phyloP scores from a whole-genome alignment of 192 early-diverging fungal species.

The Entomortierella lignicola region DNA sequence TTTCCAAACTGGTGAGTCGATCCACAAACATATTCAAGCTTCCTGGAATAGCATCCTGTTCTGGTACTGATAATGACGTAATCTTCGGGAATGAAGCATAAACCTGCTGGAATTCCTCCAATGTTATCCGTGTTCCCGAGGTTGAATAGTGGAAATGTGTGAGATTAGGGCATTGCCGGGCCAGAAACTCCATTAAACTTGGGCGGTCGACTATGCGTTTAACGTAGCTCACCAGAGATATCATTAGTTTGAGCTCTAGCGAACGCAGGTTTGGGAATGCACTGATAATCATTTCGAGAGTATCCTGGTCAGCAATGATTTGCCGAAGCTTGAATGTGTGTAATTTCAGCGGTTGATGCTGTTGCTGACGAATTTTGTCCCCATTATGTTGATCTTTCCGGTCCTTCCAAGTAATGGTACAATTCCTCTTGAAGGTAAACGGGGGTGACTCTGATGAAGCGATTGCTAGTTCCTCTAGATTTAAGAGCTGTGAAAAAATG shows the following conservation, averaged over 20 bases:
- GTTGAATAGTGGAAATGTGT: constrained; percentile 1
- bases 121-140: not conserved
- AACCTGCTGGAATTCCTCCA: not conserved
- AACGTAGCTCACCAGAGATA: not conserved
- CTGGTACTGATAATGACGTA: not conserved
- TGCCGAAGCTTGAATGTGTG: not conserved
- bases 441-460: not conserved
- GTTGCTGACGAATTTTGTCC: not conserved
- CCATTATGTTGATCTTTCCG: not conserved
- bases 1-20: constrained; percentile 17
- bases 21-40: not conserved
- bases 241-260: not conserved
- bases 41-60: not conserved
- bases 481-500: not conserved
- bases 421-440: not conserved
- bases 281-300: not conserved
- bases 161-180: not conserved
- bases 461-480: constrained; percentile 3
- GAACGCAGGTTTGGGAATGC: constrained; percentile 5
- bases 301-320: not conserved
- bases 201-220: not conserved
- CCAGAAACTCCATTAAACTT: not conserved
- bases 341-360: not conserved
- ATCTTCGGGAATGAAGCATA: not conserved
- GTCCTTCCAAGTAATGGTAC: constrained; percentile 7